Conservation (phyloP, 805 yeast genomes). For the Monosporozyma aerobia region DNA sequence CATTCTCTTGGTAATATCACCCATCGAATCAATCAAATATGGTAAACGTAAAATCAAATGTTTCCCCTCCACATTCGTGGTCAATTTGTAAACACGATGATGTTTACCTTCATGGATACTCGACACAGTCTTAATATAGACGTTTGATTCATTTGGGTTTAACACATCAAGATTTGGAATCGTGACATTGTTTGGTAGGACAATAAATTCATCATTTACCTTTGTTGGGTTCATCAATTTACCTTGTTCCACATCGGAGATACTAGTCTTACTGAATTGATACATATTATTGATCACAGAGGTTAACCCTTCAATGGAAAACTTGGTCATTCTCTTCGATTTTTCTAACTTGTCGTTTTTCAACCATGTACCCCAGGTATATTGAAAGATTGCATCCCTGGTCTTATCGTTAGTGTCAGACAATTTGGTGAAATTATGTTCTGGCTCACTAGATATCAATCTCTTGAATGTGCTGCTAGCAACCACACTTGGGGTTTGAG, state of each 20-base stretch:
- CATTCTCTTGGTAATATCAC: conserved; percentile 55
- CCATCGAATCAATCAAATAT: conserved; percentile 62
- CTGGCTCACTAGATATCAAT: conserved; percentile 25
- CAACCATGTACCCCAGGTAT: conserved; percentile 95
- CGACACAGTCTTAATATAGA: conserved; percentile 59
- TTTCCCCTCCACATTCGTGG: conserved; percentile 46
- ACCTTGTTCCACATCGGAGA: conserved; percentile 15
- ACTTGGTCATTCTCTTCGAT: conserved; percentile 65
- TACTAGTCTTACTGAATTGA: conserved; percentile 30
- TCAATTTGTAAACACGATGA: conserved; percentile 73
- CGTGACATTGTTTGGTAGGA: conserved; percentile 42
- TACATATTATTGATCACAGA: conserved; percentile 40
- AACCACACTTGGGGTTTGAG: not conserved
- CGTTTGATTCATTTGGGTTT: conserved; percentile 33
- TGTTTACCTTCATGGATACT: conserved; percentile 92
- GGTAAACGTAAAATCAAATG: conserved; percentile 76
- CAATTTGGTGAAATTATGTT: conserved; percentile 41
- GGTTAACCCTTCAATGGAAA: conserved; percentile 71
- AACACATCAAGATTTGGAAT: conserved; percentile 36
- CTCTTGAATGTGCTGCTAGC: conserved; percentile 10
- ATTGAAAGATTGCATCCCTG: conserved; percentile 68
- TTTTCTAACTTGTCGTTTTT: conserved; percentile 68
- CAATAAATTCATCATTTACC: conserved; percentile 32
- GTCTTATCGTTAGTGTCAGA: conserved; percentile 57
- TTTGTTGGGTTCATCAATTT: conserved; percentile 30